These are phyloP conservation scores for Fragaria iinumae DNA, from an alignment of 306 rosid species.

Conservation along the genomic window DNA sequence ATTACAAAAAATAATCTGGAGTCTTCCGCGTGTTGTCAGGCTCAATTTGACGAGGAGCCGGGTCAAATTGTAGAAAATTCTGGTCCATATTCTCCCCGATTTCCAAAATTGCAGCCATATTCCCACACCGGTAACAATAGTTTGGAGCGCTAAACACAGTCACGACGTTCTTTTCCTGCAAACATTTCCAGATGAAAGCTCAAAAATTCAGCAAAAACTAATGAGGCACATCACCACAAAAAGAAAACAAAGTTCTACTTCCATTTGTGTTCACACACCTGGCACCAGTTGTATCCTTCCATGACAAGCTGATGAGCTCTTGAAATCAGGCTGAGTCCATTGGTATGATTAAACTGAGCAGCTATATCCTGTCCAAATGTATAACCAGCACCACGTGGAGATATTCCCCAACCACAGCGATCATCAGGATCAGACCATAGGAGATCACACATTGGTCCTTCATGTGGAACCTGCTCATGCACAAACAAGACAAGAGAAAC, in stretches of 20 bases:
- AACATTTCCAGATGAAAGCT: slow-evolving; percentile 29
- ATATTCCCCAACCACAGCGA: slow-evolving; percentile 99
- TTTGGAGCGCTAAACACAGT: slow-evolving; percentile 99
- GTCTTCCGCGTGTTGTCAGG: slow-evolving; percentile 98
- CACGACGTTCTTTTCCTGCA: slow-evolving; percentile 94
- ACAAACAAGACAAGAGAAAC: not conserved
- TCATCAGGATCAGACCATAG: slow-evolving; percentile 99
- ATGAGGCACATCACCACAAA: not conserved
- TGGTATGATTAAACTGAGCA: slow-evolving; percentile 86
- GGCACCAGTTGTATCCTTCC: slow-evolving; percentile 99
- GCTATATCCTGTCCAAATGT: slow-evolving; percentile 99
- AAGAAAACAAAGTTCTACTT: not conserved
- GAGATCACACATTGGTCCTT: slow-evolving; percentile 99
- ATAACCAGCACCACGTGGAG: slow-evolving; percentile 99
- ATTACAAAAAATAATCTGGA: slow-evolving; percentile 97
- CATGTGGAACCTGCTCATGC: slow-evolving; percentile 83
- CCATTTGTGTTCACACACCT: slow-evolving; percentile 47
- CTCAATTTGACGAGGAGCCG: slow-evolving; percentile 96
- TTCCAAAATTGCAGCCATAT: slow-evolving; percentile 98
- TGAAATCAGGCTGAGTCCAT: slow-evolving; percentile 90
- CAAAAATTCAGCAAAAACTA: slow-evolving; percentile 6
- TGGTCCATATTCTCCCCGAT: slow-evolving; percentile 98
- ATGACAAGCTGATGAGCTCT: slow-evolving; percentile 99
- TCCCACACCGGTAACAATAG: slow-evolving; percentile 95
- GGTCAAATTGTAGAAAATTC: slow-evolving; percentile 98